These are phyloP conservation scores for Rhizopus sp. DNA, from an alignment of 371 early-diverging fungal genomes.

Conservation along the genomic window DNA sequence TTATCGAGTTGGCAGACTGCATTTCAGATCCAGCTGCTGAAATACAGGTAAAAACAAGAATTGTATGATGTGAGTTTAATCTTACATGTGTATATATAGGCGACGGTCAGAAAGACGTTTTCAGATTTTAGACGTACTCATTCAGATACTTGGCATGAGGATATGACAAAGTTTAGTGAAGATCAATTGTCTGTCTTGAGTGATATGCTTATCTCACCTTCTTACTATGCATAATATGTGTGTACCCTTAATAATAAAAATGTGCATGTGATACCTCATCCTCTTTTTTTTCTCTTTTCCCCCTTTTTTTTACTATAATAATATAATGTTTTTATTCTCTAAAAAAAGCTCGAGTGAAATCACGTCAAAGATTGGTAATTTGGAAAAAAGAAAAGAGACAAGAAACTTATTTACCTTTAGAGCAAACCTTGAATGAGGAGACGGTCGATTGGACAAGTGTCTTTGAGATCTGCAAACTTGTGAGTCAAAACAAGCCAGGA, in stretches of 20 bases:
- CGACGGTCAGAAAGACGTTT: constrained; percentile 85
- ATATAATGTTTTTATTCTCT: too few relatives aligned
- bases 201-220: constrained; percentile 87
- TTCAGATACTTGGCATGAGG: constrained; percentile 93
- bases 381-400: constrained; percentile 8
- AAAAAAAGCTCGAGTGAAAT: constrained; percentile 18
- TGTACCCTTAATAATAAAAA: neutral
- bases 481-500: constrained; percentile 41
- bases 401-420: constrained; percentile 19
- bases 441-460: constrained; percentile 45
- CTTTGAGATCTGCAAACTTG: constrained; percentile 44
- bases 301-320: too few relatives aligned
- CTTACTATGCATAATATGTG: constrained; percentile 67
- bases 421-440: neutral
- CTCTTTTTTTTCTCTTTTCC: too few relatives aligned
- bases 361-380: constrained; percentile 40
- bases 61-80: neutral
- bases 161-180: constrained; percentile 73
- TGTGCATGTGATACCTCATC: too few relatives aligned
- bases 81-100: constrained; percentile 27
- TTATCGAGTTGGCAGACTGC: constrained; percentile 75
- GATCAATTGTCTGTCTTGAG: constrained; percentile 78
- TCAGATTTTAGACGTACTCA: constrained; percentile 92
- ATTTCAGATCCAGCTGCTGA: constrained; percentile 87
- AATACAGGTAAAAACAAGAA: constrained; percentile 59